Conservation (phyloP, 108 stramenopile genomes). For the Skeletonema potamos region DNA sequence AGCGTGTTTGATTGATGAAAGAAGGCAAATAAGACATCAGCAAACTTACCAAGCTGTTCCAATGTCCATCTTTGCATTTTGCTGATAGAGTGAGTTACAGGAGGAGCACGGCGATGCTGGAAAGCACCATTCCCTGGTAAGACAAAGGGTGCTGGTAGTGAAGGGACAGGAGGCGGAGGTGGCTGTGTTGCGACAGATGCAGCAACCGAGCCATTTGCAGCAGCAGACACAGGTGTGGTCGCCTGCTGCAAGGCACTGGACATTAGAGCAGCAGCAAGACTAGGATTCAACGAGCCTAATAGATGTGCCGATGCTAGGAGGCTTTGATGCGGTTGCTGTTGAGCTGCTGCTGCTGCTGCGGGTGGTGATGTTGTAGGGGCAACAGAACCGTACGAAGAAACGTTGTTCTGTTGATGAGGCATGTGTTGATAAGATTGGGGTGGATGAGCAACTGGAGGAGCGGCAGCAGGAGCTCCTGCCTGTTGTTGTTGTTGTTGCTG, state of each 20-base stretch:
- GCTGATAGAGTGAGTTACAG: neutral
- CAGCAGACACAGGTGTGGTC: neutral
- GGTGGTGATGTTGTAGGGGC: neutral
- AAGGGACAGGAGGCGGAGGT: neutral
- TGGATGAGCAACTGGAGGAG: neutral
- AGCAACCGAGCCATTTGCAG: neutral
- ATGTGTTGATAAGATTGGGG: neutral
- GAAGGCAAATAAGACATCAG: neutral
- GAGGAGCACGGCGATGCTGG: neutral
- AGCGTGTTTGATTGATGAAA: constrained; percentile 3
- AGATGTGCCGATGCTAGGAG: neutral
- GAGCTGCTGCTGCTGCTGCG: neutral
- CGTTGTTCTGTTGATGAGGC: neutral
- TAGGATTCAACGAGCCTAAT: neutral
- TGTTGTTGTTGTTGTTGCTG: neutral
- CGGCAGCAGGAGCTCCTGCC: neutral
- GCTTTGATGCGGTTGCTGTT: neutral
- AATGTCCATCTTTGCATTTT: constrained; percentile 56
- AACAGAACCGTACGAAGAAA: neutral
- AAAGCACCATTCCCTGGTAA: neutral
- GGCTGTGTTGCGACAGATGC: neutral
- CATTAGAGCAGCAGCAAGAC: neutral
- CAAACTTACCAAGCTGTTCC: constrained; percentile 61
- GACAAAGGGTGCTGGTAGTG: neutral
- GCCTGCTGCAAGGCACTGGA: neutral